These are phyloP conservation scores for Eruca vesicaria DNA, from an alignment of 441 rosid species.

Conservation along the genomic window DNA sequence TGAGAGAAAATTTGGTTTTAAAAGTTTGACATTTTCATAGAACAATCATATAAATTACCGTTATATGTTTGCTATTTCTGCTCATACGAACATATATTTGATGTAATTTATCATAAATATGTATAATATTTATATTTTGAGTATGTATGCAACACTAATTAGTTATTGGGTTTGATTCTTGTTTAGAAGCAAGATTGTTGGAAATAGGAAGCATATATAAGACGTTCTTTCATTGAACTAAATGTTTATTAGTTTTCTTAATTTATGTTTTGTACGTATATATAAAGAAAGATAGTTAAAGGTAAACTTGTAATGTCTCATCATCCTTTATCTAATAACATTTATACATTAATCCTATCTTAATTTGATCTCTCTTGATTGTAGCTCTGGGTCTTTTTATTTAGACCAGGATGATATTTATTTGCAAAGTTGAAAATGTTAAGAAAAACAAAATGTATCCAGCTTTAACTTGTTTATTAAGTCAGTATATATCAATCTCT, in stretches of 20 bases:
- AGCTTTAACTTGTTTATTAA: neutral
- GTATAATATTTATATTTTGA: neutral
- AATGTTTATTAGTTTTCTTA: neutral
- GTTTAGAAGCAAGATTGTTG: conserved; percentile 12
- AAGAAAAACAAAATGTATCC: neutral
- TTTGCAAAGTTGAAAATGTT: neutral
- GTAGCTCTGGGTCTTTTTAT: neutral
- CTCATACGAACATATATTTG: no score
- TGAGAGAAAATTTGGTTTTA: no score
- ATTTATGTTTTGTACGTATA: neutral
- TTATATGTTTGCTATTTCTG: no score
- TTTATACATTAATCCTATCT: neutral
- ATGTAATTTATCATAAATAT: no score
- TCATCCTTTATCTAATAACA: conserved; percentile 13
- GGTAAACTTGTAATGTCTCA: neutral
- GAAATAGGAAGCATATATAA: conserved; percentile 15
- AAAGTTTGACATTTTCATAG: no score
- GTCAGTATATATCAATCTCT: conserved; percentile 46
- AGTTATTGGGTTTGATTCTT: neutral
- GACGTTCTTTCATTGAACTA: conserved; percentile 1
- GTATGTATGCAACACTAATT: neutral
- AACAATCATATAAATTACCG: no score
- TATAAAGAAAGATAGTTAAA: neutral
- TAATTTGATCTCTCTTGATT: neutral
- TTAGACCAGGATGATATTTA: neutral